Evolutionary conservation across 768 basidiomycete genomes (phyloP).

Genomic region (Panaeolus papilionaceus): DNA sequence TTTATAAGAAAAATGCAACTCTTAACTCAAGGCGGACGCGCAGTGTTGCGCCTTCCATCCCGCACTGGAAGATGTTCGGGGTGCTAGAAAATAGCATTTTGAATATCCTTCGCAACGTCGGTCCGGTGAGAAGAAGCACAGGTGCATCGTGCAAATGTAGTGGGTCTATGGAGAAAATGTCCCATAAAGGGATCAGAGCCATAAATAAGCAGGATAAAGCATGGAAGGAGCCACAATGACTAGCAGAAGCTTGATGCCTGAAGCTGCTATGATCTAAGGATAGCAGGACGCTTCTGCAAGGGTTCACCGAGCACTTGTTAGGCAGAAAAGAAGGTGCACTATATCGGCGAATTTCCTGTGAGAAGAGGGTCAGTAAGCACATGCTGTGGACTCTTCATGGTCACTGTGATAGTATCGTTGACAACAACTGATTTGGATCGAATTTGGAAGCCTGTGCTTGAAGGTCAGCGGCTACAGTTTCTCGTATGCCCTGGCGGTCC

Average conservation of each 20-base stretch:
- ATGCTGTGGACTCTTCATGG: no score
- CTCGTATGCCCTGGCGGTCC: no score
- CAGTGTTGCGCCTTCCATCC: background rate
- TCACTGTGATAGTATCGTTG: no score
- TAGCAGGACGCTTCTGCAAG: background rate
- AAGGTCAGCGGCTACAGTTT: no score
- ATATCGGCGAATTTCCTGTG: no score
- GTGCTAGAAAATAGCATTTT: background rate
- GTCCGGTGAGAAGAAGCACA: background rate
- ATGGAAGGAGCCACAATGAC: slow-evolving; percentile 9
- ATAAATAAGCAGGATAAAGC: background rate
- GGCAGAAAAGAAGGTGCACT: background rate
- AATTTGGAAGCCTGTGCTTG: no score
- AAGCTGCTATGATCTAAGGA: background rate
- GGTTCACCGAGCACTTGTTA: background rate
- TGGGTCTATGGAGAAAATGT: background rate
- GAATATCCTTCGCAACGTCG: background rate
- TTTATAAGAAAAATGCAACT: background rate
- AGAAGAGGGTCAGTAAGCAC: no score
- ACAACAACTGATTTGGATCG: no score
- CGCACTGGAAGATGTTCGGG: slow-evolving; percentile 2
- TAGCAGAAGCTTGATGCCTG: background rate
- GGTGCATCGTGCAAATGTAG: background rate
- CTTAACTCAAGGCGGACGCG: background rate
- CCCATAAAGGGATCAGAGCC: background rate